Base-by-base conservation (phyloP, 805 yeast species). In the Metschnikowia bowlesiae region DNA sequence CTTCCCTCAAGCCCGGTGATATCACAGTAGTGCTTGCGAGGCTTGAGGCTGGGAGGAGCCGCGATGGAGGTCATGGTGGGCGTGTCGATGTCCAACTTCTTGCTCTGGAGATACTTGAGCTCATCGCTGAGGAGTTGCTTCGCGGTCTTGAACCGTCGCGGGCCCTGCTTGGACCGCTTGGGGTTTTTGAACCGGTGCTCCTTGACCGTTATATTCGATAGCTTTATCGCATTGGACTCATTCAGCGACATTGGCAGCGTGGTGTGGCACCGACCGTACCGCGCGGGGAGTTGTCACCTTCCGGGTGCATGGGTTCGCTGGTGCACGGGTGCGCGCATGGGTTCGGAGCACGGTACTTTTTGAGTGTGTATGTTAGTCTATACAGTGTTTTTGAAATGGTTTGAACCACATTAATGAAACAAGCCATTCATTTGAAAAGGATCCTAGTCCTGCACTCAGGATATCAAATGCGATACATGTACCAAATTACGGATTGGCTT, bases 1-100 rank as follows among this genome's bases (percentile, higher is more conserved):
- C 70, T 78, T 0, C 90, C 92, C 44, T 81, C 84, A 18, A 92
- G 71, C 0, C 99, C 99, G 0, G 98, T 92, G 44, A 92, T 83
- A 63, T 94, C 99, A 67, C 99, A 92, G 68, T 89, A 91, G 55
- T 83, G 85, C 69, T 85, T 89, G 14, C 76, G 71, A 0, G 98
- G 98, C 54, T 73, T 79, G 56, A 90, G 68, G 3, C 94, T 85
- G 0, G 98, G 98, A 2, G 96, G 96, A 0, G 96, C 96, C 30
- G 81, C 81, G 6, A 91, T 70, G 36, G 84, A 79, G 53, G 82
- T 78, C 66, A 81, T 87, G 0, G 92, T 87, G 9, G 89, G 83
- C 6, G 81, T 75, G 52, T 82, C 76, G 39, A 71, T 68, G 34
- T 71, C 65, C 49, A 74, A 54, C 62, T 67, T 60, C 46, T 73